Conservation (phyloP, 2,329 filamentous ascomycete genomes). For the Paracoccidioides lutzii region DNA sequence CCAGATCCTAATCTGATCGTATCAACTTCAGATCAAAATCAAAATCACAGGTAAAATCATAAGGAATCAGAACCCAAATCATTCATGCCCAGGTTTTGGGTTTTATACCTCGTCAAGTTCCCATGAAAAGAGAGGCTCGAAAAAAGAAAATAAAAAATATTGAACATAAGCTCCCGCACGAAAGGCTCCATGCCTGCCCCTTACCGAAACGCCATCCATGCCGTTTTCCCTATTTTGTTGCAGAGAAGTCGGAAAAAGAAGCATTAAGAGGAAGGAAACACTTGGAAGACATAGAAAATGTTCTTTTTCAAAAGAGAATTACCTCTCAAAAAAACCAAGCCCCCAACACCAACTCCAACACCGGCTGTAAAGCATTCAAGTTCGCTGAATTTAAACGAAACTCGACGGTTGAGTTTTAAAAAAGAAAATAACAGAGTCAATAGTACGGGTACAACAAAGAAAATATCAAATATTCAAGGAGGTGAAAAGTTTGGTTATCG, state of each 20-base stretch:
- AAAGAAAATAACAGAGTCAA: background rate
- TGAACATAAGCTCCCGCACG: no score
- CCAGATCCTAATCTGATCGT: no score
- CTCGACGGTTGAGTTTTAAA: no score
- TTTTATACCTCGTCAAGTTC: no score
- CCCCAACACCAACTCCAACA: background rate
- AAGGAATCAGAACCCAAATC: no score
- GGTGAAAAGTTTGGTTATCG: background rate
- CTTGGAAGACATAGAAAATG: background rate
- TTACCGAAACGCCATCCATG: background rate
- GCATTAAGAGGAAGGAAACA: background rate
- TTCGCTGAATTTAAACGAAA: background rate
- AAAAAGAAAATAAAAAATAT: no score
- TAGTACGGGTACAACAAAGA: background rate
- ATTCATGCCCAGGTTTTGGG: background rate
- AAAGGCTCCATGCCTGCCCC: background rate
- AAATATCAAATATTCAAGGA: background rate
- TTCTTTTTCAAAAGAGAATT: no score
- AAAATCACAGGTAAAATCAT: no score
- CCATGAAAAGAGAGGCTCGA: no score
- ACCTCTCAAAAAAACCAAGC: background rate
- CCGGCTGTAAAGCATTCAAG: background rate
- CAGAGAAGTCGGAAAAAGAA: no score
- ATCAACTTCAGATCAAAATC: no score
- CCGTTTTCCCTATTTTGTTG: no score